These are phyloP conservation scores for Rhizopogon vulgaris DNA, from an alignment of 768 basidiomycete genomes.

Conservation along the genomic window DNA sequence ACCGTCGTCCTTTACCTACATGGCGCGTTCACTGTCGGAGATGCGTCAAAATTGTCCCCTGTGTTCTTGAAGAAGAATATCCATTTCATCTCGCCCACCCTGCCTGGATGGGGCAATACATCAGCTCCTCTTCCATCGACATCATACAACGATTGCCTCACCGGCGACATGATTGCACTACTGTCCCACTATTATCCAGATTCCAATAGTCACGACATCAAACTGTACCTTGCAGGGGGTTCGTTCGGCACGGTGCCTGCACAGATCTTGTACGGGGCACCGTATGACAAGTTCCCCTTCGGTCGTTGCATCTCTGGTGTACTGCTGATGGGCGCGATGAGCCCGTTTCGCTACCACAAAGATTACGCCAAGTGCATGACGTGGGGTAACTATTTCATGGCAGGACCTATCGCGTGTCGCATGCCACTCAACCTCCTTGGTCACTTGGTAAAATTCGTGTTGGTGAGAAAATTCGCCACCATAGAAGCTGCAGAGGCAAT, in stretches of 20 bases:
- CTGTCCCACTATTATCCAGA: slow-evolving; percentile 46
- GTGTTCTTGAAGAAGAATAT: slow-evolving; percentile 33
- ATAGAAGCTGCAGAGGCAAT: slow-evolving; percentile 36
- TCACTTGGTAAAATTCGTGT: slow-evolving; percentile 24
- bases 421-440: slow-evolving; percentile 35
- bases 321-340: slow-evolving; percentile 39
- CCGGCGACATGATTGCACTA: slow-evolving; percentile 39
- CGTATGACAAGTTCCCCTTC: slow-evolving; percentile 45
- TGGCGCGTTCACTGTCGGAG: slow-evolving; percentile 48
- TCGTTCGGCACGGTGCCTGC: slow-evolving; percentile 50
- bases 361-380: slow-evolving; percentile 41
- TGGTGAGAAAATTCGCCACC: slow-evolving; percentile 32
- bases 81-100: slow-evolving; percentile 45
- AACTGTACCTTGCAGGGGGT: slow-evolving; percentile 45
- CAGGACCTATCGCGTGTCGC: slow-evolving; percentile 38
- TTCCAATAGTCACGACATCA: slow-evolving; percentile 24
- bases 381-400: slow-evolving; percentile 39
- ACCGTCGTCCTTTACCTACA: slow-evolving; percentile 50
- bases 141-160: slow-evolving; percentile 36
- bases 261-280: slow-evolving; percentile 50
- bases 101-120: slow-evolving; percentile 55
- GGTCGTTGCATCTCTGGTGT: slow-evolving; percentile 41
- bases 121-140: slow-evolving; percentile 31
- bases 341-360: slow-evolving; percentile 41
- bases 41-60: slow-evolving; percentile 29